phyloP scores from a whole-genome alignment of 2,329 filamentous ascomycete genomes.

The Fusarium marasasianum region DNA sequence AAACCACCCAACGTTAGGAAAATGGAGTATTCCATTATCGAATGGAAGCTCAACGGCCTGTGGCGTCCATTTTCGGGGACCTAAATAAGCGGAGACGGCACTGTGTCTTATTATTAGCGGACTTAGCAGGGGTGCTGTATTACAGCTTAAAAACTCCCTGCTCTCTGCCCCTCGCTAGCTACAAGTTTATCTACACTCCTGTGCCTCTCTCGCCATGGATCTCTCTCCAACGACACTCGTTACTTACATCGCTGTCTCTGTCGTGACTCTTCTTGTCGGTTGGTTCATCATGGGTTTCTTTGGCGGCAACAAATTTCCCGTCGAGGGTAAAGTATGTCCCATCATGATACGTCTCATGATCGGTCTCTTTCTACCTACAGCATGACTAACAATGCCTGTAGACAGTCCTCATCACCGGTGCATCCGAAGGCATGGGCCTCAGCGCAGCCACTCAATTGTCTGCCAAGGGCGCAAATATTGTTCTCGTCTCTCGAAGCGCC shows the following conservation, averaged over 20 bases:
- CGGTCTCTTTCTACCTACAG: conserved; percentile 6
- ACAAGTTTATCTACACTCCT: not conserved
- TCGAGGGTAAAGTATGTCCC: conserved; percentile 78
- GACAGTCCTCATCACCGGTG: conserved; percentile 91
- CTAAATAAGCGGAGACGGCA: not conserved
- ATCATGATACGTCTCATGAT: conserved; percentile 20
- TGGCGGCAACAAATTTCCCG: conserved; percentile 77
- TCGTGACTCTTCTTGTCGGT: conserved; percentile 33
- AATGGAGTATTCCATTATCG: not conserved
- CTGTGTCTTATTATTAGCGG: not conserved
- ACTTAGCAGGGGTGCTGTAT: not conserved
- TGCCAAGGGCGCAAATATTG: conserved; percentile 83
- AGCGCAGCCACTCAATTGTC: conserved; percentile 78
- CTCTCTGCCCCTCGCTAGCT: conserved; percentile 6
- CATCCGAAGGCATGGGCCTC: conserved; percentile 91
- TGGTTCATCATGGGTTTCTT: conserved; percentile 73
- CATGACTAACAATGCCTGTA: conserved; percentile 49
- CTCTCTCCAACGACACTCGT: conserved; percentile 23
- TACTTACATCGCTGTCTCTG: conserved; percentile 16
- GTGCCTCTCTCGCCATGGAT: conserved; percentile 27
- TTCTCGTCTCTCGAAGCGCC: conserved; percentile 83
- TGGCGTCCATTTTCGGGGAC: not conserved
- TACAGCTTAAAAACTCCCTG: not conserved
- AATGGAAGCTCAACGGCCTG: not conserved
- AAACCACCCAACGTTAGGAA: not conserved